Evolutionary conservation across 495 filamentous ascomycete genomes (phyloP).

Genomic region (Trichoderma parareesei): DNA sequence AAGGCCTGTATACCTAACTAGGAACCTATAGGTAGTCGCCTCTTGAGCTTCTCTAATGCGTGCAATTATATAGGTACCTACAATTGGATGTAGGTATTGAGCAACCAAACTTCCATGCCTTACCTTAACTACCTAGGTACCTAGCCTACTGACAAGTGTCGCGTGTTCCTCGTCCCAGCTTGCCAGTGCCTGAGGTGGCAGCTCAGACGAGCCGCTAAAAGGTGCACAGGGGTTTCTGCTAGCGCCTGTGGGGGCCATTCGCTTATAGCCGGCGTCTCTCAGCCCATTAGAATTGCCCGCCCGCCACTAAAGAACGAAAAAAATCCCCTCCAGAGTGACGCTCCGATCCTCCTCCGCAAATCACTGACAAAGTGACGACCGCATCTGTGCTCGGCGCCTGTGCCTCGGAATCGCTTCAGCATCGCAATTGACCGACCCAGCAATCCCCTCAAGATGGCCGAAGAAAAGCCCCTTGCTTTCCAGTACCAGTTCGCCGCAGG

Average conservation of each 20-base stretch:
- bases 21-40: no score
- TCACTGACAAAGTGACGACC: not conserved
- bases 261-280: constrained; percentile 6
- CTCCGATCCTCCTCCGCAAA: constrained; percentile 11
- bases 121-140: no score
- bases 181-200: not conserved
- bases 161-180: constrained; percentile 8
- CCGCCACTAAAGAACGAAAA: not conserved
- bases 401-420: not conserved
- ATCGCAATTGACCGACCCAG: not conserved
- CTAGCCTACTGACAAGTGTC: no score
- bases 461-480: constrained; percentile 63
- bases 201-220: not conserved
- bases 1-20: no score
- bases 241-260: not conserved
- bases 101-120: no score
- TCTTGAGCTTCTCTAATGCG: no score
- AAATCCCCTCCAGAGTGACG: not conserved
- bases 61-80: no score
- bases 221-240: not conserved
- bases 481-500: constrained; percentile 80
- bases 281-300: not conserved
- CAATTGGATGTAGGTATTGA: no score
- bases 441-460: constrained; percentile 1
- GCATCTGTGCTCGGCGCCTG: constrained; percentile 6